Evolutionary conservation across 345 rosid species (phyloP), one percentile per base, ranked within the genome.

Genomic region (Bretschneidera sinensis): DNA sequence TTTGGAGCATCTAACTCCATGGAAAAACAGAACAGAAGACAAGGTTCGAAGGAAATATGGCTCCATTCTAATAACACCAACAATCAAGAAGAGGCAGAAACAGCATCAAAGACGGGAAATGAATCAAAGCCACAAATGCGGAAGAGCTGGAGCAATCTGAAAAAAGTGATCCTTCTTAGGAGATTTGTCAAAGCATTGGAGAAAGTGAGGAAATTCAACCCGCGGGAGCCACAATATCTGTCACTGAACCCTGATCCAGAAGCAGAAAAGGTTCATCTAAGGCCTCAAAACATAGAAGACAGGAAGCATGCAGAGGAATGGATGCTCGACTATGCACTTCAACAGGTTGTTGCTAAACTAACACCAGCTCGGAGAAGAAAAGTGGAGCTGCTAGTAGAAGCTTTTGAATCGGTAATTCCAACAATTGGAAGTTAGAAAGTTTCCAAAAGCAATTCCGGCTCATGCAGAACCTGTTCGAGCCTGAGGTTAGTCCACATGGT

Each of bases 271-370:
- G 91, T 94, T 68, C 71, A 63, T 48, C 71, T 94, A 18, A 82
- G 86, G 80, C 89, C 75, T 73, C 95, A 78, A 73, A 81, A 68
- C 63, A 67, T 64, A 62, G 79, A 69, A 48, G 90, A 77, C 66
- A 84, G 78, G 68, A 88, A 79, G 74, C 78, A 74, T 55, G 67
- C 76, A 0, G 99, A 88, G 25, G 96, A 88, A 67, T 94, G 97
- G 94, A 91, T 90, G 96, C 85, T 90, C 14, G 96, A 94, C 73
- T 72, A 78, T 62, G 81, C 96, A 25, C 87, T 94, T 65, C 95
- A 78, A 77, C 80, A 64, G 55, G 97, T 83, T 33, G 92, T 94
- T 64, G 72, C 96, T 3, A 78, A 77, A 71, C 82, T 94, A 56
- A 88, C 89, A 50, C 95, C 96, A 33, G 92, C 86, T 33, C 74